Percentiles rank a stretch among this genome's conserved stretches.
phyloP scores from a whole-genome alignment of 2,329 filamentous ascomycete species.

The Cladorrhinum sp. region DNA sequence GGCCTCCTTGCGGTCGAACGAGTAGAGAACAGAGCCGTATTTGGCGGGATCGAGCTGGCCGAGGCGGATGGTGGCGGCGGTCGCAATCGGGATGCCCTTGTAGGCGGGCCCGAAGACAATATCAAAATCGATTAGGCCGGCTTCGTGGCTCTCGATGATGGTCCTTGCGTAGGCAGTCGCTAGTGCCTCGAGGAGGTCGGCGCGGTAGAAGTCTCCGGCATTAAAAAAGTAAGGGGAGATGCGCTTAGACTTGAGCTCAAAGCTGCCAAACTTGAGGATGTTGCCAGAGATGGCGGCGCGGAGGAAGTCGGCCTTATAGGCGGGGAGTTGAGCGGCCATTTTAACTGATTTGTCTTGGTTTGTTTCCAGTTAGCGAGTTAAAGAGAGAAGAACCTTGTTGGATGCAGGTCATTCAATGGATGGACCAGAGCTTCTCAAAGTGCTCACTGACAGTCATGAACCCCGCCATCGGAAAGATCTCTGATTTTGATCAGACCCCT shows the following conservation, averaged over 20 bases:
- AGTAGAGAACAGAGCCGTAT: conserved; percentile 73
- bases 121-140: conserved; percentile 60
- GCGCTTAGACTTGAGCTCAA: conserved; percentile 89
- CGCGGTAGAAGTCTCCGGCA: conserved; percentile 84
- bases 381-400: background rate
- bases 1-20: conserved; percentile 93
- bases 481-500: background rate
- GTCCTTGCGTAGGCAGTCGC: conserved; percentile 75
- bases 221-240: conserved; percentile 98
- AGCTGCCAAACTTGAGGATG: conserved; percentile 77
- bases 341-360: conserved; percentile 18
- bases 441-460: background rate
- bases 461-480: background rate
- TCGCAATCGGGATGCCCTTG: conserved; percentile 92
- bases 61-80: conserved; percentile 72
- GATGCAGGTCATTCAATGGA: no score
- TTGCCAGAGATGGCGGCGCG: conserved; percentile 63
- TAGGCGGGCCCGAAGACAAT: conserved; percentile 93
- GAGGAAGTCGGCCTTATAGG: conserved; percentile 73
- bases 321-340: conserved; percentile 46
- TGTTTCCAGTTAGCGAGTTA: background rate
- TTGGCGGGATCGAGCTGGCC: conserved; percentile 62
- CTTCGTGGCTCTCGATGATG: conserved; percentile 49
- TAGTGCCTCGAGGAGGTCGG: conserved; percentile 72
- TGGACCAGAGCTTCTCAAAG: no score